These are phyloP conservation scores for Daphne laureola DNA, from an alignment of 441 rosid species.

Conservation along the genomic window DNA sequence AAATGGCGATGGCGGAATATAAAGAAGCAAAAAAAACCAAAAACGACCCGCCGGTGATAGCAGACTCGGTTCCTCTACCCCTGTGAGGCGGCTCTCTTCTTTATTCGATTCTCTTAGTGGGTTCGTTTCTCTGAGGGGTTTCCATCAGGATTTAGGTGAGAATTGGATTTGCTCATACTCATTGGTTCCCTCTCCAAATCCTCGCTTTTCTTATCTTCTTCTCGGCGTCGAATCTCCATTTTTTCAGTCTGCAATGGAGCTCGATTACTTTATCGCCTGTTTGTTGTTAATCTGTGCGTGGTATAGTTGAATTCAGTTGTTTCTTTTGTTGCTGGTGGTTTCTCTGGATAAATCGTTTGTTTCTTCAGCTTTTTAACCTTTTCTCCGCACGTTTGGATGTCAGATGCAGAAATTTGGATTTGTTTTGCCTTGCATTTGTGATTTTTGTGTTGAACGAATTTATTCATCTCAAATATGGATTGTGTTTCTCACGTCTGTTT, in stretches of 20 bases:
- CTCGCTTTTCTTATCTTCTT: conserved; percentile 1
- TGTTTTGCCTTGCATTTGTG: too few species aligned
- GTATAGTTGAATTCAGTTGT: conserved; percentile 18
- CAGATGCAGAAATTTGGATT: too few species aligned
- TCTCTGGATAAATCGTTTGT: conserved; percentile 6
- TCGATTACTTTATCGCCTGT: conserved; percentile 5
- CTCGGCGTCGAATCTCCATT: conserved; percentile 9
- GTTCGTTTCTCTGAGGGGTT: conserved; percentile 16
- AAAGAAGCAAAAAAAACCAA: not conserved
- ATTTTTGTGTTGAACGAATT: too few species aligned
- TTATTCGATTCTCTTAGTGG: conserved; percentile 15
- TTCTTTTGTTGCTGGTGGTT: conserved; percentile 5
- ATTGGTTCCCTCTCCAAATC: conserved; percentile 6
- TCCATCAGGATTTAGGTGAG: conserved; percentile 25
- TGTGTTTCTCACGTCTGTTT: too few species aligned
- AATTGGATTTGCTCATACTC: conserved; percentile 13
- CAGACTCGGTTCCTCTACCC: conserved; percentile 7
- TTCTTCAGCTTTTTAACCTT: not conserved
- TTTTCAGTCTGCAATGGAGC: conserved; percentile 3
- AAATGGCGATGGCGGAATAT: conserved; percentile 34
- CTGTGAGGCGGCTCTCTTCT: conserved; percentile 13
- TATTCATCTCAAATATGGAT: too few species aligned
- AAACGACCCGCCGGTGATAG: conserved; percentile 8
- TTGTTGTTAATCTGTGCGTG: conserved; percentile 4
- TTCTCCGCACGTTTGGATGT: too few species aligned